A percentile compares a stretch with the other conserved stretches of the same genome.
These are phyloP conservation scores for Ciborinia camelliae DNA, from an alignment of 2,329 filamentous ascomycete species.

Conservation along the genomic window DNA sequence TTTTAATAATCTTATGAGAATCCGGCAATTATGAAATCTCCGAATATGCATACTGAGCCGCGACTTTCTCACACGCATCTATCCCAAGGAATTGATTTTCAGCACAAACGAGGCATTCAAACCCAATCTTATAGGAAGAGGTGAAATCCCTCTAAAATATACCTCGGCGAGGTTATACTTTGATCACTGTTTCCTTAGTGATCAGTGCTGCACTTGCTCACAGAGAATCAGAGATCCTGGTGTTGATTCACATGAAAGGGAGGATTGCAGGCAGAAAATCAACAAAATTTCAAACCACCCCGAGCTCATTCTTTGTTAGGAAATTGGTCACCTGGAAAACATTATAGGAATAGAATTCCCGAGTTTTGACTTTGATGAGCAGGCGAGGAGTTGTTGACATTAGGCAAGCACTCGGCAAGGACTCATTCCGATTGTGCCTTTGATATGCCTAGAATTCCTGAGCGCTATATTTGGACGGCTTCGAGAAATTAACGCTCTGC, in stretches of 20 bases:
- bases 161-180: not conserved
- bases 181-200: not conserved
- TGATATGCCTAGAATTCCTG: not conserved
- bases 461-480: not conserved
- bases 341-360: not conserved
- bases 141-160: not conserved
- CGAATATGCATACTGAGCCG: not conserved
- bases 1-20: no score
- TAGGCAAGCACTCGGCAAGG: not conserved
- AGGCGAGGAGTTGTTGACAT: not conserved
- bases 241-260: not conserved
- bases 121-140: not conserved
- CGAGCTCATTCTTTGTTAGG: not conserved
- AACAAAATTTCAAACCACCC: not conserved
- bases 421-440: not conserved
- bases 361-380: not conserved
- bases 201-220: constrained; percentile 10
- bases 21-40: not conserved
- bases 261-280: constrained; percentile 1
- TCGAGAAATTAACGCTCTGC: not conserved
- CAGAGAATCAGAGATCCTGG: not conserved
- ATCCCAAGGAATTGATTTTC: not conserved
- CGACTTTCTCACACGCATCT: not conserved
- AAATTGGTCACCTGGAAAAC: not conserved
- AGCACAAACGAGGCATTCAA: not conserved